Conservation (phyloP, 306 rosid genomes). For the Malus sylvestris region DNA sequence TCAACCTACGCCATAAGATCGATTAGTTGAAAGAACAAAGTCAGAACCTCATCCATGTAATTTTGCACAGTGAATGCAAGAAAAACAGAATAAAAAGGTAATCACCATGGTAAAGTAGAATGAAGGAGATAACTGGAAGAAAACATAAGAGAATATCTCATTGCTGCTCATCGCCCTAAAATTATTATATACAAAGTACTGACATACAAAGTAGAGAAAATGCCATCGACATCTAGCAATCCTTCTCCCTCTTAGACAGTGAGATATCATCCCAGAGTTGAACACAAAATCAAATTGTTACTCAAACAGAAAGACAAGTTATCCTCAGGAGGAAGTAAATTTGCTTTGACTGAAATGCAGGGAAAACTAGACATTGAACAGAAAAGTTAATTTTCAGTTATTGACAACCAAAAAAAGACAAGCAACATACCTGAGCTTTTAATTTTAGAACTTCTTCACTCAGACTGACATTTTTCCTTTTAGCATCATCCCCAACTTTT, state of each 20-base stretch:
- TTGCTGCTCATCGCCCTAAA: not conserved
- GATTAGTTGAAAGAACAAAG: not conserved
- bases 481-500: constrained; percentile 57
- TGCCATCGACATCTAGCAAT: not conserved
- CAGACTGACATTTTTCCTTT: constrained; percentile 59
- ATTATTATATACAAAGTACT: not conserved
- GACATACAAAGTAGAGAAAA: not conserved
- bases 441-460: constrained; percentile 66
- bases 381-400: not conserved
- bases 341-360: not conserved
- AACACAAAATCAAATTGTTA: not conserved
- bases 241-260: not conserved
- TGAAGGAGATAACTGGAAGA: not conserved
- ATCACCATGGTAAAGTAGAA: not conserved
- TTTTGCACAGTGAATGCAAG: not conserved
- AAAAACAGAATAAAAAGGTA: not conserved
- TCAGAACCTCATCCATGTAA: not conserved
- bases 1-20: constrained; percentile 45
- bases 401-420: not conserved
- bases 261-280: not conserved
- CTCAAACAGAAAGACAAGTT: not conserved
- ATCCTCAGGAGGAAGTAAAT: not conserved
- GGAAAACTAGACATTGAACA: not conserved
- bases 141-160: not conserved
- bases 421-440: constrained; percentile 55